Evolutionary conservation across 2,329 filamentous ascomycete genomes (phyloP).

Genomic region (Cercospora beticola): DNA sequence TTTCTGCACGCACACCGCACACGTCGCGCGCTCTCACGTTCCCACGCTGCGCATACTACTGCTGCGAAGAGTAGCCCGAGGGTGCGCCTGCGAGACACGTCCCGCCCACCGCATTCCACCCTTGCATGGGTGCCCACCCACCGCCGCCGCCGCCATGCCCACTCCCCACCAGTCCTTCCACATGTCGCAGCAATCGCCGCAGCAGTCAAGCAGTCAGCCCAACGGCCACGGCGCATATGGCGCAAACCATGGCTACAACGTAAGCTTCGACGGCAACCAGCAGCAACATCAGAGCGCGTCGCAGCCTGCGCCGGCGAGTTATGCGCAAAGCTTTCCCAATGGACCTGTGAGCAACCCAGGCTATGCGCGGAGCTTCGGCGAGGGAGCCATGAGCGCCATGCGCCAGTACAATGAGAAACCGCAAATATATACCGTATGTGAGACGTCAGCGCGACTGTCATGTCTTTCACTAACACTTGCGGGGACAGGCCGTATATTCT

Average conservation of each 20-base stretch:
- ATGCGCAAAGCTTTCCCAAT: constrained; percentile 37
- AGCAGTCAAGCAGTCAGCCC: constrained; percentile 25
- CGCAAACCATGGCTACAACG: constrained; percentile 30
- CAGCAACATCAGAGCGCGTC: constrained; percentile 25
- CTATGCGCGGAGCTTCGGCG: constrained; percentile 38
- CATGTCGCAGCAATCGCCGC: constrained; percentile 25
- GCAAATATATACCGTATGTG: constrained; percentile 52
- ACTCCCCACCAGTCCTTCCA: constrained; percentile 32
- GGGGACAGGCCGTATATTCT: constrained; percentile 76
- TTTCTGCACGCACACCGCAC: background rate
- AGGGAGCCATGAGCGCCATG: constrained; percentile 27
- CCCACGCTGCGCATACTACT: background rate
- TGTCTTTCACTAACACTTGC: background rate
- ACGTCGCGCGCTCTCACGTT: constrained; percentile 9
- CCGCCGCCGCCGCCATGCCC: constrained; percentile 30
- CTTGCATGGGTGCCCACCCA: constrained; percentile 16
- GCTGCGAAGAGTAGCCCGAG: background rate
- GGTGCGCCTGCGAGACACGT: background rate
- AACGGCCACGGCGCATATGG: constrained; percentile 22
- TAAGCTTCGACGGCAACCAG: constrained; percentile 34
- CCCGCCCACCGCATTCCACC: constrained; percentile 1
- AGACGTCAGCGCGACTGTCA: background rate
- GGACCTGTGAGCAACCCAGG: constrained; percentile 41
- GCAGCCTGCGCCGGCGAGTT: constrained; percentile 26
- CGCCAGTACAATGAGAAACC: constrained; percentile 40